A percentile compares a stretch with the other conserved stretches of the same genome.
phyloP scores from a whole-genome alignment of 1,139 yeast genomes.

The Kodamaea anthophila region DNA sequence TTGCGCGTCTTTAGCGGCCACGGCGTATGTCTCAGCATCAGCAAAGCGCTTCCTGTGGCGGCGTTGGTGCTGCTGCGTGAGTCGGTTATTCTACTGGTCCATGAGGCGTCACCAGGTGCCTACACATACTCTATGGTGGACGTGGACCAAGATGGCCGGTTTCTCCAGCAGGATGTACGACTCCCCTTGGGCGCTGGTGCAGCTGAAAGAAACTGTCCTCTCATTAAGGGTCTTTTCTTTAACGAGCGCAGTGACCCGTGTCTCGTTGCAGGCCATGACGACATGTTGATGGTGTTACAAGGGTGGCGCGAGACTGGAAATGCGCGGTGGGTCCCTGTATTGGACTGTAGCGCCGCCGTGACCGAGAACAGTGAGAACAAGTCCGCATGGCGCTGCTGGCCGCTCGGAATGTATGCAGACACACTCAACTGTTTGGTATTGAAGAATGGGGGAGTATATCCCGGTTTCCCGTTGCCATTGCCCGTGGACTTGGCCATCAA shows the following conservation, averaged over 20 bases:
- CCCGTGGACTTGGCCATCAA: slow-evolving; percentile 71
- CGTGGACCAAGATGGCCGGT: slow-evolving; percentile 31
- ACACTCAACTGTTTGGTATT: slow-evolving; percentile 68
- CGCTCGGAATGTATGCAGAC: slow-evolving; percentile 69
- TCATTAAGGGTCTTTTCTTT: slow-evolving; percentile 68
- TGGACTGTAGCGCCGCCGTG: slow-evolving; percentile 58
- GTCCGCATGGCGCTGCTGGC: slow-evolving; percentile 71
- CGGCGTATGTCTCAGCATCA: slow-evolving; percentile 37
- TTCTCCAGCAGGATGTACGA: slow-evolving; percentile 34
- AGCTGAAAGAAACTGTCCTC: too few relatives aligned
- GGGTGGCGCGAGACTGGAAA: slow-evolving; percentile 77
- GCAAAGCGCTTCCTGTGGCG: slow-evolving; percentile 36
- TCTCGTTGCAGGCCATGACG: slow-evolving; percentile 64
- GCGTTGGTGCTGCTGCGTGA: slow-evolving; percentile 31
- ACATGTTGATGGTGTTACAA: slow-evolving; percentile 60
- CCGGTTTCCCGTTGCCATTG: slow-evolving; percentile 73
- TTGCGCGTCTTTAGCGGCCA: slow-evolving; percentile 34
- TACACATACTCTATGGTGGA: slow-evolving; percentile 35
- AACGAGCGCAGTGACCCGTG: slow-evolving; percentile 87
- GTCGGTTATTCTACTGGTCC: slow-evolving; percentile 28
- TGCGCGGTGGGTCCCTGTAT: slow-evolving; percentile 84
- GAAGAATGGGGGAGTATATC: slow-evolving; percentile 48
- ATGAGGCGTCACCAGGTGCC: slow-evolving; percentile 23
- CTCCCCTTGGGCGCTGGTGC: slow-evolving; percentile 30
- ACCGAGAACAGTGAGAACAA: slow-evolving; percentile 40